Base-by-base conservation (phyloP, 1,139 yeast species). In the Hansenula sp. region DNA sequence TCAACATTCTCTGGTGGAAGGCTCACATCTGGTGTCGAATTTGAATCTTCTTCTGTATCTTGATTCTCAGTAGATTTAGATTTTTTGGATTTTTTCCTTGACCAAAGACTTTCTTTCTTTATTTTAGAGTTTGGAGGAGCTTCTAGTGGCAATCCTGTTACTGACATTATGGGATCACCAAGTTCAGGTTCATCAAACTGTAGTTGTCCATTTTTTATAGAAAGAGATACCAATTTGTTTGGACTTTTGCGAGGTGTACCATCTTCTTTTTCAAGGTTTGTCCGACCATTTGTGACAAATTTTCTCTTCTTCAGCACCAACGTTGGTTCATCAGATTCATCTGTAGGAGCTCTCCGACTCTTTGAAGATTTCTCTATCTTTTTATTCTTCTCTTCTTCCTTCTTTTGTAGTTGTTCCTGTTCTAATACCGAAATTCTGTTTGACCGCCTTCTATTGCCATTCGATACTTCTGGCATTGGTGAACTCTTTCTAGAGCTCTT, bases 131-230 rank as follows among this genome's bases (percentile, higher is more conserved):
- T 74, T 7, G 95, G 95, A 5, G 68, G 66, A 5, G 75, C 68
- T 46, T 78, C 88, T 38, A 85, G 60, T 3, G 90, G 82, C 31
- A 75, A 67, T 1, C 95, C 95, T 0, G 89, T 80, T 36, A 75
- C 75, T 21, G 52, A 39, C 40, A 51, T 44, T 10, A 48, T 57
- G 0, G 81, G 77, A 19, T 65, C 68, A 0, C 80, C 75, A 28
- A 73, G 59, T 10, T 68, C 70, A 0, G 92, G 90, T 55, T 84
- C 92, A 13, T 64, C 59, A 31, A 33, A 47, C 12, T 30, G 14
- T 2, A 43, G 19, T 18, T 39, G 20, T 2, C 44, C 47, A 34
- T 34, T 27, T 11, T 24, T 24, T 4, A 24, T 5, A 4, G 26
- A 8, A 11, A 24, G 4, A 3, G 21, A 6, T 3, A 36, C 4